Evolutionary conservation across 768 basidiomycete species (phyloP).

Genomic region (Suillus tomentosus): DNA sequence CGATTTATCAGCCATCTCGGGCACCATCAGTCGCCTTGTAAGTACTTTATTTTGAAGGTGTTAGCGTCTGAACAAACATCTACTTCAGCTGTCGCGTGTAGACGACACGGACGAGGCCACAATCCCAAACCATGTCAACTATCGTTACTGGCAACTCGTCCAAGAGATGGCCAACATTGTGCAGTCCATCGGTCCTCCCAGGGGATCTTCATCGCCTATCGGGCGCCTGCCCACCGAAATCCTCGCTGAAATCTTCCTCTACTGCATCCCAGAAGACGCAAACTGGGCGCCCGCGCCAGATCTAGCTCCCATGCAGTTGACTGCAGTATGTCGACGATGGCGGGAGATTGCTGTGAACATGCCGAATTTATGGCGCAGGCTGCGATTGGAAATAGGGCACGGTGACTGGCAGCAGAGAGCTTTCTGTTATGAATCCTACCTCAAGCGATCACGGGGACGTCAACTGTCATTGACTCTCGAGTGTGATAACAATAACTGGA

Average conservation of each 20-base stretch:
- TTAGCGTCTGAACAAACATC: not conserved
- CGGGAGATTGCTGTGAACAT: constrained; percentile 28
- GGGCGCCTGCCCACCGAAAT: constrained; percentile 46
- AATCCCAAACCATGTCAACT: constrained; percentile 7
- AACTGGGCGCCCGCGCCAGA: constrained; percentile 23
- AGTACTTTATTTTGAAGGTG: not conserved
- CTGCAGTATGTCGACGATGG: not conserved
- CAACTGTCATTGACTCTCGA: not conserved
- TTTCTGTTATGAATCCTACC: not conserved
- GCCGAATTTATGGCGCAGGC: no score
- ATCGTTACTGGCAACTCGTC: constrained; percentile 16
- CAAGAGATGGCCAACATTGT: constrained; percentile 12
- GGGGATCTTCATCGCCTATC: constrained; percentile 31
- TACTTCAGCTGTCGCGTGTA: constrained; percentile 16
- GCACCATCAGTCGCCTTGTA: not conserved
- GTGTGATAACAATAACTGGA: not conserved
- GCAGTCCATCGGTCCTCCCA: constrained; percentile 14
- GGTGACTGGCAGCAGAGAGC: not conserved
- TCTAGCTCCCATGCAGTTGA: not conserved
- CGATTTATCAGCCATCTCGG: not conserved
- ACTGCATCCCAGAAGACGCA: constrained; percentile 33
- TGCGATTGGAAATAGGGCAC: not conserved
- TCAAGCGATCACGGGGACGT: not conserved
- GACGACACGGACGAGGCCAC: constrained; percentile 13
- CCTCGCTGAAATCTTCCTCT: constrained; percentile 40